Conservation (phyloP, 352 stramenopile genomes). For the Thraustotheca clavata region DNA sequence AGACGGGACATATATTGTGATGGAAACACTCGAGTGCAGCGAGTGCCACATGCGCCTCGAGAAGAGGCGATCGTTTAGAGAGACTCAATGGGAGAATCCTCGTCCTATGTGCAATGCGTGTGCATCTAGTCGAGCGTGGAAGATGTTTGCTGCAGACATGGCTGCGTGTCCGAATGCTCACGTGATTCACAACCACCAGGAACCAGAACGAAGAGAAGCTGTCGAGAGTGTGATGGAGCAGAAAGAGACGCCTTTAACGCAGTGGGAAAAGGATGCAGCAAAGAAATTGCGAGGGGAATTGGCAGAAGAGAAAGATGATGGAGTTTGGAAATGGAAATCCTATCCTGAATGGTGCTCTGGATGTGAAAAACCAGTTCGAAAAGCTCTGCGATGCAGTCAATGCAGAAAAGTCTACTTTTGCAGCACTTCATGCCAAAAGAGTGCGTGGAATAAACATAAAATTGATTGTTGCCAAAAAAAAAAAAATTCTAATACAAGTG, state of each 20-base stretch:
- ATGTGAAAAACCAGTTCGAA: background rate
- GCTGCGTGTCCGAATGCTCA: conserved; percentile 16
- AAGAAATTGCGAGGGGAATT: conserved; percentile 8
- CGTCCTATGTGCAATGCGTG: conserved; percentile 19
- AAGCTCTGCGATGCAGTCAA: conserved; percentile 13
- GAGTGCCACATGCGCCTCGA: conserved; percentile 7
- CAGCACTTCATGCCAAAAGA: conserved; percentile 13
- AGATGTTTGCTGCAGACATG: conserved; percentile 16
- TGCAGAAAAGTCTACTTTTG: conserved; percentile 18
- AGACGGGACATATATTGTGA: too few relatives aligned
- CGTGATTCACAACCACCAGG: conserved; percentile 17
- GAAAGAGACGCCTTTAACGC: background rate
- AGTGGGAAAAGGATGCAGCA: conserved; percentile 13
- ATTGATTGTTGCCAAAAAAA: background rate
- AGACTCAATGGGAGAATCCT: conserved; percentile 21
- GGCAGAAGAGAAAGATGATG: background rate
- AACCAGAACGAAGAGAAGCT: background rate
- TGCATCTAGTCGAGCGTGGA: conserved; percentile 9
- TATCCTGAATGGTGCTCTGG: conserved; percentile 3
- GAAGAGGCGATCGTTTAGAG: conserved; percentile 7
- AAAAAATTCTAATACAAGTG: background rate
- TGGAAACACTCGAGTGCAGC: too few relatives aligned
- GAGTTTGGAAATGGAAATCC: background rate
- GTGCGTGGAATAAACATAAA: conserved; percentile 2
- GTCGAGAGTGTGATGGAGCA: background rate